Percentiles rank a stretch among this genome's conserved stretches.
Conservation (phyloP, 805 yeast genomes). For the Myxozyma udenii region DNA sequence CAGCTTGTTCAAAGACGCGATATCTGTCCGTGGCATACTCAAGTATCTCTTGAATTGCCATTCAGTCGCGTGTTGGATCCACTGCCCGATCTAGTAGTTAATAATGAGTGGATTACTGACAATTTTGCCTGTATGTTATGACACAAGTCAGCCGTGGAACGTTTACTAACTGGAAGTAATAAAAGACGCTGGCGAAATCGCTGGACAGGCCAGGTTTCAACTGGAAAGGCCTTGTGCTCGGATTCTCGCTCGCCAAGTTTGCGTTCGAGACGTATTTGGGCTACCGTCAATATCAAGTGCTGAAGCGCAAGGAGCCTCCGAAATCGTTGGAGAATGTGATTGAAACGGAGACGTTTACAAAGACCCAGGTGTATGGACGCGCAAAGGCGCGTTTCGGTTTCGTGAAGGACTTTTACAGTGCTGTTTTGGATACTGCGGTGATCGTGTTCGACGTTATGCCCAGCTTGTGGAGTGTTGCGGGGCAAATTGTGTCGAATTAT, state of each 20-base stretch:
- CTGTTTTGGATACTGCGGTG: conserved; percentile 55
- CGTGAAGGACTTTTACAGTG: conserved; percentile 49
- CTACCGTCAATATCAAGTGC: conserved; percentile 71
- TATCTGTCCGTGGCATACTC: no score
- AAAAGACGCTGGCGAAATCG: conserved; percentile 24
- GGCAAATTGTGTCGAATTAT: conserved; percentile 38
- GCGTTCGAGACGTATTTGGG: conserved; percentile 70
- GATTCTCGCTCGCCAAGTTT: conserved; percentile 72
- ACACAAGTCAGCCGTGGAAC: no score
- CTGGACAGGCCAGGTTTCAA: conserved; percentile 64
- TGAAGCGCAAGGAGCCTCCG: conserved; percentile 61
- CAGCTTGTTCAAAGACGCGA: no score
- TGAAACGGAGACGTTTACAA: conserved; percentile 66
- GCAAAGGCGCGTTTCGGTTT: conserved; percentile 74
- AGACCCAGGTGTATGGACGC: conserved; percentile 73
- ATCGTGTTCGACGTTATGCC: conserved; percentile 65
- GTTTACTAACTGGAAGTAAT: background rate
- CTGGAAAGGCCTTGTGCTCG: conserved; percentile 75
- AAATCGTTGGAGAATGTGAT: conserved; percentile 63
- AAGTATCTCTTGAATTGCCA: no score
- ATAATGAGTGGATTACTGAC: conserved; percentile 6
- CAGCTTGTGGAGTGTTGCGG: conserved; percentile 53
- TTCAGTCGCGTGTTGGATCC: no score
- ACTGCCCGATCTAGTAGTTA: background rate
- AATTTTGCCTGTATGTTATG: conserved; percentile 19